These are phyloP conservation scores for Vanrija sp. DNA, from an alignment of 1,284 basidiomycete genomes.

Conservation along the genomic window DNA sequence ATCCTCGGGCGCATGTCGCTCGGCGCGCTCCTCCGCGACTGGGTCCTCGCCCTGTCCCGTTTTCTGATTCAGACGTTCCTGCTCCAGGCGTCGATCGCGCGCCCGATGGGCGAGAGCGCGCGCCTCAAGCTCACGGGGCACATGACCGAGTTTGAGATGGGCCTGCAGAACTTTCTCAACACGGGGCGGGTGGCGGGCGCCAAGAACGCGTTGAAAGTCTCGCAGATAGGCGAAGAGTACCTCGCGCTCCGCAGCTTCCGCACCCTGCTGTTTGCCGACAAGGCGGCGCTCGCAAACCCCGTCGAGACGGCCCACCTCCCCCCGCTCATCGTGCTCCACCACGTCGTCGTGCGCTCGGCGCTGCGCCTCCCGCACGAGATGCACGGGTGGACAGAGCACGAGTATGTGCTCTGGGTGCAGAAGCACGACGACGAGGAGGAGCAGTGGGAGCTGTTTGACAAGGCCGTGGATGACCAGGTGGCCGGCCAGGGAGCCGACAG, in stretches of 20 bases:
- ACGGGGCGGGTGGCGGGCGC: slow-evolving; percentile 51
- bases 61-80: slow-evolving; percentile 79
- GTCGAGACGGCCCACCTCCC: slow-evolving; percentile 66
- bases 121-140: slow-evolving; percentile 89
- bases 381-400: slow-evolving; percentile 86
- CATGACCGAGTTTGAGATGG: slow-evolving; percentile 93
- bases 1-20: slow-evolving; percentile 66
- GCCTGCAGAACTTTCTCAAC: slow-evolving; percentile 69
- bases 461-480: slow-evolving; percentile 39
- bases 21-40: slow-evolving; percentile 64
- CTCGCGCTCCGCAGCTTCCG: slow-evolving; percentile 71
- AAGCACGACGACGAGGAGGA: slow-evolving; percentile 40
- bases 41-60: slow-evolving; percentile 65
- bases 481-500: neutral
- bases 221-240: slow-evolving; percentile 74
- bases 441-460: slow-evolving; percentile 38
- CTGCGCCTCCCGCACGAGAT: slow-evolving; percentile 76
- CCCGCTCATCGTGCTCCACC: slow-evolving; percentile 78
- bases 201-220: slow-evolving; percentile 62
- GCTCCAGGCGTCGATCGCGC: slow-evolving; percentile 79
- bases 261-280: slow-evolving; percentile 76
- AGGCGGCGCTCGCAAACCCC: slow-evolving; percentile 60
- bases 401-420: slow-evolving; percentile 58
- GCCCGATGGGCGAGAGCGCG: slow-evolving; percentile 79
- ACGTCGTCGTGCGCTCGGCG: slow-evolving; percentile 83